Conservation (phyloP, 371 early-diverging fungal genomes). For the Saksenaea oblongispora region DNA sequence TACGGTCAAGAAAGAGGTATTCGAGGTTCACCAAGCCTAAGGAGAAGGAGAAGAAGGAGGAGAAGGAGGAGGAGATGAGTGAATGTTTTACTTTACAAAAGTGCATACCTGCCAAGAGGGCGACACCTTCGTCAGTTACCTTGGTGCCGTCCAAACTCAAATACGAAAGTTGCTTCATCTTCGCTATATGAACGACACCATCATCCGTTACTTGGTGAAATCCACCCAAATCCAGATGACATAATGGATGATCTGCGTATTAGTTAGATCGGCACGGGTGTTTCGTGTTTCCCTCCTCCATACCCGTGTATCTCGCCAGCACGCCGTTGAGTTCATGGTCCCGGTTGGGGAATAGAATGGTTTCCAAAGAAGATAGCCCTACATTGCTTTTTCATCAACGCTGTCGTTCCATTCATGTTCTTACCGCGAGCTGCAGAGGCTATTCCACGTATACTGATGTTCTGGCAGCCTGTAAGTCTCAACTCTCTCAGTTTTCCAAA, state of each 20-base stretch:
- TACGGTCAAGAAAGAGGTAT: constrained; percentile 42
- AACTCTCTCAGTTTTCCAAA: constrained; percentile 28
- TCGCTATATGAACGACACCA: constrained; percentile 28
- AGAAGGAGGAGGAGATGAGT: not conserved
- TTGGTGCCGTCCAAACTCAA: constrained; percentile 39
- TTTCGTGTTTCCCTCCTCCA: not conserved
- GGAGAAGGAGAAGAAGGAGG: not conserved
- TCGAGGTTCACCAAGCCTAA: constrained; percentile 33
- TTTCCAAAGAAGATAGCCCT: constrained; percentile 29
- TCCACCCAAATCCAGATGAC: constrained; percentile 32
- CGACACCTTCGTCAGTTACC: constrained; percentile 39
- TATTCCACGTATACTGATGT: constrained; percentile 25
- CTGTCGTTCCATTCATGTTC: not conserved
- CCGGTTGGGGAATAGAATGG: constrained; percentile 37
- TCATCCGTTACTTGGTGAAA: constrained; percentile 37
- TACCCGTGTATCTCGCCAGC: constrained; percentile 35
- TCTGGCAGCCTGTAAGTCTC: constrained; percentile 29
- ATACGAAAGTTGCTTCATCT: constrained; percentile 33
- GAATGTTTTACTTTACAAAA: not conserved
- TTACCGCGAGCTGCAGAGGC: constrained; percentile 34
- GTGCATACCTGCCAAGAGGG: constrained; percentile 26
- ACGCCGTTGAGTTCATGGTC: constrained; percentile 39
- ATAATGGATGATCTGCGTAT: constrained; percentile 30
- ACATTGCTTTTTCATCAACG: not conserved
- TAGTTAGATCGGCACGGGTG: not conserved